A percentile compares a stretch with the other conserved stretches of the same genome.
Conservation (phyloP, 2,329 filamentous ascomycete genomes). For the Neoscytalidium dimidiatum region DNA sequence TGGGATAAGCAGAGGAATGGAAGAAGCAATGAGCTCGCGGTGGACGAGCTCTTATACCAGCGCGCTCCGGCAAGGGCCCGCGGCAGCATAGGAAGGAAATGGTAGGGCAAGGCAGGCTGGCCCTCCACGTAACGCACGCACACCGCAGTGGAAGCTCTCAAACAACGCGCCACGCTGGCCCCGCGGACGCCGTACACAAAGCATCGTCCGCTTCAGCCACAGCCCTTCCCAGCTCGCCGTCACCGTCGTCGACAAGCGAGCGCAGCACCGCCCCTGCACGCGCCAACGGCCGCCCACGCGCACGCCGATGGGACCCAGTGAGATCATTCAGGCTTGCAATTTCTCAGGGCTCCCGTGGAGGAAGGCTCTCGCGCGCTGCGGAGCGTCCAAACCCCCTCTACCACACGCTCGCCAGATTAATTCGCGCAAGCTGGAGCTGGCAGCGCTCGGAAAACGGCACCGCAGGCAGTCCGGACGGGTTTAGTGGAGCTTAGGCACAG, state of each 20-base stretch:
- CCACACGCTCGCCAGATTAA: background rate
- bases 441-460: constrained; percentile 8
- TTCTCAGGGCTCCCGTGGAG: background rate
- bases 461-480: background rate
- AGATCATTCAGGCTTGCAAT: background rate
- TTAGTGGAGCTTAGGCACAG: background rate
- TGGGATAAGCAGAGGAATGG: constrained; percentile 6
- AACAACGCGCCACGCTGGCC: background rate
- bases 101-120: background rate
- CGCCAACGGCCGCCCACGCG: background rate
- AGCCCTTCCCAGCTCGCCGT: constrained; percentile 1
- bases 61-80: background rate
- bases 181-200: constrained; percentile 1
- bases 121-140: constrained; percentile 10
- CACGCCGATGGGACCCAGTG: background rate
- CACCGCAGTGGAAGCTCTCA: constrained; percentile 7
- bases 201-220: background rate
- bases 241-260: background rate
- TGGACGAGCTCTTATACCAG: constrained; percentile 7
- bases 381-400: background rate
- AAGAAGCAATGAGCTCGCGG: background rate
- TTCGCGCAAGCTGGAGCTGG: background rate
- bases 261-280: constrained; percentile 10
- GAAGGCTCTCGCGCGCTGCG: background rate
- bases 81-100: background rate